These are phyloP conservation scores for Heritiera fomes DNA, from an alignment of 345 rosid species.

Conservation along the genomic window DNA sequence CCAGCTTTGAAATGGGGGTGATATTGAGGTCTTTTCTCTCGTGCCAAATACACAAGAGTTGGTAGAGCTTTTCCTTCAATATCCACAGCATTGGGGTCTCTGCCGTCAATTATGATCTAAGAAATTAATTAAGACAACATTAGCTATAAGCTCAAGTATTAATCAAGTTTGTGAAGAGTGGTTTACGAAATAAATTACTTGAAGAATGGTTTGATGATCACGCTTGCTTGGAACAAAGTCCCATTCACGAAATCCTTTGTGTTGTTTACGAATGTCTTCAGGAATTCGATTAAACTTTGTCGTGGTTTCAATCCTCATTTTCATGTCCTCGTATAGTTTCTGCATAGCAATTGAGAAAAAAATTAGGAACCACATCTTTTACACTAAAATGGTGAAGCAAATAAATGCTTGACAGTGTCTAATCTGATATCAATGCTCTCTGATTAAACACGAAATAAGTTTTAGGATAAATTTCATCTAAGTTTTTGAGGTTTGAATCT, in stretches of 20 bases:
- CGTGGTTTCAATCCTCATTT: neutral
- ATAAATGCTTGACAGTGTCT: no score
- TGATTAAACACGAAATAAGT: no score
- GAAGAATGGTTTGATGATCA: conserved; percentile 3
- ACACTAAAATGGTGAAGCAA: no score
- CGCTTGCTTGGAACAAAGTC: neutral
- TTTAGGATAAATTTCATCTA: no score
- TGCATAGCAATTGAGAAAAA: no score
- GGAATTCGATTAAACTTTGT: neutral
- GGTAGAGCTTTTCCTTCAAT: conserved; percentile 1
- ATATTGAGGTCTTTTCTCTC: neutral
- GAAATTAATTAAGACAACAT: neutral
- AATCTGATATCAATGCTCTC: no score
- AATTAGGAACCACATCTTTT: no score
- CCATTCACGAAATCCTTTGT: conserved; percentile 3
- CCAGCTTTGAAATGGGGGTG: conserved; percentile 20
- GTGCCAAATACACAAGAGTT: conserved; percentile 9
- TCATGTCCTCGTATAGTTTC: conserved; percentile 1
- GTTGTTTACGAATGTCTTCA: neutral
- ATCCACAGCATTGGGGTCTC: conserved; percentile 1
- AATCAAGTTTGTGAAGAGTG: no score
- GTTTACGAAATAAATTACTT: neutral
- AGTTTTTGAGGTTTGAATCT: no score
- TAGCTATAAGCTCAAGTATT: neutral
- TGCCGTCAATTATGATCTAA: conserved; percentile 14